Evolutionary conservation across 148 eudicot species (phyloP), one percentile per base, ranked within the genome.

Genomic region (Spergularia bocconei): DNA sequence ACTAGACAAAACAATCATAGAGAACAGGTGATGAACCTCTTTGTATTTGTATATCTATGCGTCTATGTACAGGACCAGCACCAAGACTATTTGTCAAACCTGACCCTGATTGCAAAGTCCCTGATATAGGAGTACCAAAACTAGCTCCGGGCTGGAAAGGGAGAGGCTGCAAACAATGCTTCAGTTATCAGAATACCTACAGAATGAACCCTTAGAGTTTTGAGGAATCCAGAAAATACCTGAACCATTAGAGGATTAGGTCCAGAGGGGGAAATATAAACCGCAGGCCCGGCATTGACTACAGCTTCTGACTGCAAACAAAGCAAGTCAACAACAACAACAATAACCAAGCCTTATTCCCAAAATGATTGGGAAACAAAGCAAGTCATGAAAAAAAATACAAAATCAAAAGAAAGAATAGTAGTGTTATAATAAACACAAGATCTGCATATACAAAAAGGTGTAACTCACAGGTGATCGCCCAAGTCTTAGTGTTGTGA

Each of bases 161-260:
- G 51, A 81, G 83, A 67, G 88, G 84, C 88, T 83, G 79, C 52
- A 50, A 50, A 72, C 23, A 78, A 39, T 62, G 13, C 19, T 68
- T 64, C 58, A 39, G 61, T 85, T 74, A 84, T 79, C 21, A 70
- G 44, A 63, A 66, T 50, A 38, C 38, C 41, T 0, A 75, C 21
- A 59, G 11, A 63, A 55, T 39, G 33, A 20, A 8, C 11, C 77
- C 23, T 67, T 11, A 52, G 4, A 12, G 38, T 20, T 21, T 67
- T 67, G 14, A 21, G 41, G 41, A 17, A 48, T 66, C 50, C 61
- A 66, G 38, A 13, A 67, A 36, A 71, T 80, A 81, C 88, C 88
- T 86, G 88, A 79, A 86, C 88, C 88, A 86, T 86, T n/a, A 86
- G 78, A 12, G 88, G 88, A 79, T 86, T 86, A 36, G 88, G 88